Evolutionary conservation across 2,329 filamentous ascomycete species (phyloP).

Genomic region (Huntiella savannae): DNA sequence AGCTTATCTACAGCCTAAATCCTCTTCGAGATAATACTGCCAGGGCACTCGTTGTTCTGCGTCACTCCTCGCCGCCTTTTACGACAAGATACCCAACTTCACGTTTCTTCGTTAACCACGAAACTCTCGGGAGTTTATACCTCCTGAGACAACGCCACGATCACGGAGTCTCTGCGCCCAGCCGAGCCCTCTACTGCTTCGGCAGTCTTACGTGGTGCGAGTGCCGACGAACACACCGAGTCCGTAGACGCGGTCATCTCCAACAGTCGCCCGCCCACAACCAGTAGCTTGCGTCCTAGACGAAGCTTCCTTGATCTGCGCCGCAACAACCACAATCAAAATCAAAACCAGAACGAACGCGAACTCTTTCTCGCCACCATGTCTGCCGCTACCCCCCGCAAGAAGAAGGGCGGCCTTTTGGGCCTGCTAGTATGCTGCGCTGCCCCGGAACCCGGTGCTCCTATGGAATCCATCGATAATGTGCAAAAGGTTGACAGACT

Average conservation of each 20-base stretch:
- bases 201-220: slow-evolving; percentile 11
- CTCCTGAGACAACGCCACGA: slow-evolving; percentile 11
- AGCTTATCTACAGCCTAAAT: too few species aligned
- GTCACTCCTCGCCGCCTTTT: too few species aligned
- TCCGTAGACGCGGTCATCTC: slow-evolving; percentile 8
- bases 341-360: slow-evolving; percentile 7
- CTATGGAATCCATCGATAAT: slow-evolving; percentile 31
- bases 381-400: slow-evolving; percentile 29
- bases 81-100: too few species aligned
- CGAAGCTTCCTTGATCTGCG: slow-evolving; percentile 11
- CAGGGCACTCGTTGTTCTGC: too few species aligned
- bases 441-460: slow-evolving; percentile 39
- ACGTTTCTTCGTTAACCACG: background rate
- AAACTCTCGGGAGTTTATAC: slow-evolving; percentile 8
- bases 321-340: slow-evolving; percentile 16
- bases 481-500: slow-evolving; percentile 40
- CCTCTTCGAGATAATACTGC: too few species aligned
- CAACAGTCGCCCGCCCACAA: slow-evolving; percentile 8
- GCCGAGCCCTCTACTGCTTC: slow-evolving; percentile 12
- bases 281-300: slow-evolving; percentile 9
- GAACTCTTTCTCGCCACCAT: slow-evolving; percentile 11
- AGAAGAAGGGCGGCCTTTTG: slow-evolving; percentile 34
- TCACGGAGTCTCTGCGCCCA: slow-evolving; percentile 12
- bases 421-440: slow-evolving; percentile 49
- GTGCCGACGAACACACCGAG: slow-evolving; percentile 8